These are phyloP conservation scores for Sporothrix luriei DNA, from an alignment of 2,329 filamentous ascomycete species.

Conservation along the genomic window DNA sequence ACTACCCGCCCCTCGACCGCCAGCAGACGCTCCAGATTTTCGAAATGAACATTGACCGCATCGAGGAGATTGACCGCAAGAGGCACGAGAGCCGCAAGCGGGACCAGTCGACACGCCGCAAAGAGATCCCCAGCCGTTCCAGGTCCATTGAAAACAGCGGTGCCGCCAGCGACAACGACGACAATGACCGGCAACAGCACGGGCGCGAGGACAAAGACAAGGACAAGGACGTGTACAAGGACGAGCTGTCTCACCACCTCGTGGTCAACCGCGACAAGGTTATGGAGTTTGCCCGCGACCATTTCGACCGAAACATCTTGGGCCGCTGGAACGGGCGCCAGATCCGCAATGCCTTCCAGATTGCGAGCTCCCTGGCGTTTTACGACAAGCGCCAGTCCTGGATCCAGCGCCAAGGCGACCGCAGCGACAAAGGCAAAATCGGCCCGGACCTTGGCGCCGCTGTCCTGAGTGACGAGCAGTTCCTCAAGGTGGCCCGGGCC, in stretches of 20 bases:
- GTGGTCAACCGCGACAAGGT: conserved; percentile 25
- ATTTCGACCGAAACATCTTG: conserved; percentile 24
- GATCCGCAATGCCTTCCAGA: conserved; percentile 47
- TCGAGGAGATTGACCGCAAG: conserved; percentile 31
- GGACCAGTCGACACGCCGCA: not conserved
- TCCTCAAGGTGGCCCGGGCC: conserved; percentile 21
- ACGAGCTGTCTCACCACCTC: conserved; percentile 21
- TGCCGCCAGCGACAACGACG: not conserved
- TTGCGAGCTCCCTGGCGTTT: conserved; percentile 35
- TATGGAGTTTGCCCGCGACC: conserved; percentile 30
- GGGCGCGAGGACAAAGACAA: not conserved
- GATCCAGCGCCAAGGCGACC: conserved; percentile 19
- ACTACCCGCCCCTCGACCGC: conserved; percentile 42
- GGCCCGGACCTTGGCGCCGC: conserved; percentile 14
- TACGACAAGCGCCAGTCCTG: conserved; percentile 32
- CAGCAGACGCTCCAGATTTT: conserved; percentile 35
- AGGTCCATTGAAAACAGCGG: not conserved
- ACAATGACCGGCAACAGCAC: not conserved
- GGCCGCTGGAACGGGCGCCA: conserved; percentile 41
- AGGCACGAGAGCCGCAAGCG: conserved; percentile 1
- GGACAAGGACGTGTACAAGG: not conserved
- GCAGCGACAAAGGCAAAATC: not conserved
- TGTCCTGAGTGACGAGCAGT: conserved; percentile 26
- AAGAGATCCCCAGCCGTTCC: not conserved
- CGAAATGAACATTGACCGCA: conserved; percentile 33